Conservation (phyloP, 139 green algal species). For the Chlorella sp. region DNA sequence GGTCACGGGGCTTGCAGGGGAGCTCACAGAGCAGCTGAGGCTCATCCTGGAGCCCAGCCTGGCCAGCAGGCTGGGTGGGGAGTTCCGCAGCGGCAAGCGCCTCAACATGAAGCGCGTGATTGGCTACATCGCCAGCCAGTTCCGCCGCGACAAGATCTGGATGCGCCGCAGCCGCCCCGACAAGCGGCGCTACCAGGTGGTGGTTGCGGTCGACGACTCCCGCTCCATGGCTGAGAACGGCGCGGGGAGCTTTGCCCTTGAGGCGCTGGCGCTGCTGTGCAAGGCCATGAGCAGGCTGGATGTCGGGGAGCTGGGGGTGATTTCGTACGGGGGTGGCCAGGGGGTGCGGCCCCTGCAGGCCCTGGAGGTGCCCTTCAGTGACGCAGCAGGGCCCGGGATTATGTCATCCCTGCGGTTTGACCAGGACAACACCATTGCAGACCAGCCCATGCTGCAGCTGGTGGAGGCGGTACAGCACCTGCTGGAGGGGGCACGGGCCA, state of each 20-base stretch:
- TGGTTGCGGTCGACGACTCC: background rate
- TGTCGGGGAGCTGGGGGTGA: constrained; percentile 66
- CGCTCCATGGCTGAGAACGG: constrained; percentile 88
- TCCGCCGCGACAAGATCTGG: too few relatives aligned
- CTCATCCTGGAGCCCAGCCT: constrained; percentile 92
- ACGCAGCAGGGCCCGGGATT: constrained; percentile 67
- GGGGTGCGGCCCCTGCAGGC: constrained; percentile 70
- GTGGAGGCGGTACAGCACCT: too few relatives aligned
- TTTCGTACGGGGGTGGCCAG: constrained; percentile 80
- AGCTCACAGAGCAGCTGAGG: constrained; percentile 95
- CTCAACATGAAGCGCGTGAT: too few relatives aligned
- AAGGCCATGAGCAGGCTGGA: constrained; percentile 62
- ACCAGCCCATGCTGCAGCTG: too few relatives aligned
- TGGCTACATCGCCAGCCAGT: too few relatives aligned
- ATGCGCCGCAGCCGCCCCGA: too few relatives aligned
- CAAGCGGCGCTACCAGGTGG: too few relatives aligned
- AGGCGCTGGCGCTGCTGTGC: constrained; percentile 82
- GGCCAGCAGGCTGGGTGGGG: constrained; percentile 80
- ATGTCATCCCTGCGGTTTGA: constrained; percentile 61
- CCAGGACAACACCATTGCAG: too few relatives aligned
- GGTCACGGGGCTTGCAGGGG: constrained; percentile 56
- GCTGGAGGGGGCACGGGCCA: too few relatives aligned
- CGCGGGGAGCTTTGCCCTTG: constrained; percentile 76
- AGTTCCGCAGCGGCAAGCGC: constrained; percentile 76
- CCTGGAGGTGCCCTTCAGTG: constrained; percentile 79